Conservation (phyloP, 306 rosid species). For the Prosopis cineraria region DNA sequence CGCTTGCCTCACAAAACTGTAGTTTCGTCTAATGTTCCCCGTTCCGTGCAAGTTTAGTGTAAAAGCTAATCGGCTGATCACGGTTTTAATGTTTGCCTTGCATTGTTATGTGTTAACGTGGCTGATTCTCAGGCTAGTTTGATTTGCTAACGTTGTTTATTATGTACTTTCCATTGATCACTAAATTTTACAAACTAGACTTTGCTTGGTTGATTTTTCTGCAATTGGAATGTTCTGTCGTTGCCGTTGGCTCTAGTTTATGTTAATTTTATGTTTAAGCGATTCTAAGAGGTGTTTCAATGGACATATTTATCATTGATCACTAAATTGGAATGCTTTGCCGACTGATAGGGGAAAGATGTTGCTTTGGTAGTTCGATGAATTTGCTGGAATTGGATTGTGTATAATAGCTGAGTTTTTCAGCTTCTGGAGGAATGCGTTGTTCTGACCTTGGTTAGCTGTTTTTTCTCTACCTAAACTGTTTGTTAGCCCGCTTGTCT, state of each 20-base stretch:
- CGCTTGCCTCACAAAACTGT: not conserved
- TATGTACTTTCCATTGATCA: not conserved
- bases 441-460: not conserved
- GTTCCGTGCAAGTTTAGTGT: not conserved
- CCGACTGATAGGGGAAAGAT: not conserved
- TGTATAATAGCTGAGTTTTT: not conserved
- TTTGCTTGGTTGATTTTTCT: not conserved
- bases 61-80: not conserved
- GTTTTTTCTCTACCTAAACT: not conserved
- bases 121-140: not conserved
- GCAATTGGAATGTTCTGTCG: not conserved
- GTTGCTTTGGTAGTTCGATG: not conserved
- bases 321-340: no score
- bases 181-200: not conserved
- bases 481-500: not conserved
- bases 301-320: no score
- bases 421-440: not conserved
- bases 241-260: not conserved
- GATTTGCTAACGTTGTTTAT: conserved; percentile 4
- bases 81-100: conserved; percentile 1
- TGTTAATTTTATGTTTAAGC: not conserved
- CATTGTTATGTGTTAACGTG: not conserved
- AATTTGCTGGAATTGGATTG: conserved; percentile 16
- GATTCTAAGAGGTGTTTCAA: not conserved
- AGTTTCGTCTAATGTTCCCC: not conserved